A percentile compares a stretch with the other conserved stretches of the same genome.
These are phyloP conservation scores for Auxenochlorella pyrenoidosa DNA, from an alignment of 139 green algal species.

Conservation along the genomic window DNA sequence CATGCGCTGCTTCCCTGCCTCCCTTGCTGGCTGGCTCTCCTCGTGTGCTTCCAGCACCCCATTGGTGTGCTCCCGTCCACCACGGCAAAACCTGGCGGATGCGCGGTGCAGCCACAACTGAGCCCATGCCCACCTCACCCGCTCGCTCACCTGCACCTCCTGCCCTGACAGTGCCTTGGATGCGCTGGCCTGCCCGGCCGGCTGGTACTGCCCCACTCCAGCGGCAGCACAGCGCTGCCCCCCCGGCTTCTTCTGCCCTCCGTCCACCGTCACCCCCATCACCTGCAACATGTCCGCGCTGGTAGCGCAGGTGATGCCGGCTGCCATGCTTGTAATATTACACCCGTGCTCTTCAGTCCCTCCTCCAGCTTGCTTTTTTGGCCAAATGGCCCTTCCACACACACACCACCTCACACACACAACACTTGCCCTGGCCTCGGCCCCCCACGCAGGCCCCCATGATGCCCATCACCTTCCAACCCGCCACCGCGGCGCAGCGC, in stretches of 20 bases:
- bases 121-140: background rate
- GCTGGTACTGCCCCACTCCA: conserved; percentile 54
- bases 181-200: conserved; percentile 43
- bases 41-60: no score
- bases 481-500: conserved; percentile 34
- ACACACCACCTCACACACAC: no score
- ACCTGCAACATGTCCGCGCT: conserved; percentile 51
- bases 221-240: conserved; percentile 34
- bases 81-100: background rate
- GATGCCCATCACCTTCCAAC: conserved; percentile 14
- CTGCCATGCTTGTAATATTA: background rate
- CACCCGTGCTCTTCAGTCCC: no score
- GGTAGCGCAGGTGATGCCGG: background rate
- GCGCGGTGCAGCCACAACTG: no score
- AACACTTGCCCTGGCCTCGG: background rate
- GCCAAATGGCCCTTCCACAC: no score
- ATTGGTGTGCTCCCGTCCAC: no score
- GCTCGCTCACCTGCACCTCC: background rate
- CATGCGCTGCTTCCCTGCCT: background rate
- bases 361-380: no score
- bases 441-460: background rate
- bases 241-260: conserved; percentile 48
- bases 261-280: conserved; percentile 31
- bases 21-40: no score
- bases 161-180: conserved; percentile 26